Evolutionary conservation across 225 moss, liverwort and hornwort species (phyloP).

Genomic region (Bryoerythrophyllum caledonicum): DNA sequence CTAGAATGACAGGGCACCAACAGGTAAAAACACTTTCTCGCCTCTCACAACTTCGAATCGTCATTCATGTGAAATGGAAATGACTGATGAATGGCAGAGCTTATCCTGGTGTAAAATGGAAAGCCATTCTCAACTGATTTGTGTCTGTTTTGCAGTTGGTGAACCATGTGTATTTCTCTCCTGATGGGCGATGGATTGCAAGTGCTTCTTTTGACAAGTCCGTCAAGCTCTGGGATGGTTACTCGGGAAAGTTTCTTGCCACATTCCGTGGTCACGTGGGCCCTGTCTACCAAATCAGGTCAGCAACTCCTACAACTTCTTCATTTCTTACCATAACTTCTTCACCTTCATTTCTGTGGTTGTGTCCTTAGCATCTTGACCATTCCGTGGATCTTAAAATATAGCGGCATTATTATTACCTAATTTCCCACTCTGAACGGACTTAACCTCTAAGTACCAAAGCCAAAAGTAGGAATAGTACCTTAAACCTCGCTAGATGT

Average conservation of each 20-base stretch:
- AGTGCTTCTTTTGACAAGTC: constrained; percentile 99
- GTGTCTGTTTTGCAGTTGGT: constrained; percentile 60
- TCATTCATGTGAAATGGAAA: neutral
- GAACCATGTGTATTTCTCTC: constrained; percentile 94
- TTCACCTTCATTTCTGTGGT: neutral
- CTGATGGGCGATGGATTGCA: constrained; percentile 97
- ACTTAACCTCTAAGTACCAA: too few relatives aligned
- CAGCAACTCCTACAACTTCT: neutral
- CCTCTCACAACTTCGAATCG: neutral
- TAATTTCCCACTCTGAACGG: neutral
- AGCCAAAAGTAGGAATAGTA: too few relatives aligned
- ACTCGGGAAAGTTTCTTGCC: constrained; percentile 86
- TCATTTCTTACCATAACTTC: neutral
- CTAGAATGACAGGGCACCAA: constrained; percentile 92
- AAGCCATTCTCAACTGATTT: neutral
- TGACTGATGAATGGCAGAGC: neutral
- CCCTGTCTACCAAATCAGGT: constrained; percentile 99
- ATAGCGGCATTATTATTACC: neutral
- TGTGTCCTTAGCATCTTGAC: neutral
- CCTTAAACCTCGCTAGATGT: too few relatives aligned
- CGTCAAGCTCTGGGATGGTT: constrained; percentile 96
- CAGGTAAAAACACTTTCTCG: constrained; percentile 45
- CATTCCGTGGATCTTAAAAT: neutral
- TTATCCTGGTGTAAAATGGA: neutral
- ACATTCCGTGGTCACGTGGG: constrained; percentile 97